These are phyloP conservation scores for Mucuna pruriens DNA, from an alignment of 306 rosid genomes.

Conservation along the genomic window DNA sequence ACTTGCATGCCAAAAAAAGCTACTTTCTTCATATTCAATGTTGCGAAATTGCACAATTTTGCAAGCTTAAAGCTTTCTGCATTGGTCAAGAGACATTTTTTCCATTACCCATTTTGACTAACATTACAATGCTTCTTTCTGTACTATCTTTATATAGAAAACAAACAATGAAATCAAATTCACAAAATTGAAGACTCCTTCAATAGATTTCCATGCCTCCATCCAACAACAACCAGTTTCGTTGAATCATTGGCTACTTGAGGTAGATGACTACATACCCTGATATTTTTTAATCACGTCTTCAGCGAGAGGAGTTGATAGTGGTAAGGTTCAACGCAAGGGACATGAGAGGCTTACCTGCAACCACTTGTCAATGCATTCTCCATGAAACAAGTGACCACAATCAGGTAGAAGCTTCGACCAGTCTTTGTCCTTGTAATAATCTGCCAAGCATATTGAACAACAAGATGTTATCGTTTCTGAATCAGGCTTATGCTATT, in stretches of 20 bases:
- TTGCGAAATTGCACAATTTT: background rate
- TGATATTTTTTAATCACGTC: background rate
- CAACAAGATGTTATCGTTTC: slow-evolving; percentile 24
- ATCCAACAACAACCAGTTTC: background rate
- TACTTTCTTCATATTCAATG: background rate
- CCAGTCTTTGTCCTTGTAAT: slow-evolving; percentile 39
- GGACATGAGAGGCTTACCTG: slow-evolving; percentile 40
- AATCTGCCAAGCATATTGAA: slow-evolving; percentile 57
- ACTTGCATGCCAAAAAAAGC: background rate
- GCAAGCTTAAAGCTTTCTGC: background rate
- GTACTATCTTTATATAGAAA: background rate
- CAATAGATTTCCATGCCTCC: background rate
- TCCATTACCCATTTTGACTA: background rate
- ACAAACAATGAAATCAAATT: background rate
- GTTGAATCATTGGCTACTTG: background rate
- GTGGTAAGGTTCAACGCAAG: slow-evolving; percentile 41
- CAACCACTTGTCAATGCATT: slow-evolving; percentile 46
- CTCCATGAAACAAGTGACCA: slow-evolving; percentile 41
- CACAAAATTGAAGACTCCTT: background rate
- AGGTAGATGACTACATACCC: background rate
- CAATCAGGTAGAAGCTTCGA: slow-evolving; percentile 46
- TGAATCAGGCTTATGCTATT: slow-evolving; percentile 14
- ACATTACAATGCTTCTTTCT: background rate
- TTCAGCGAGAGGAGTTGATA: slow-evolving; percentile 34
- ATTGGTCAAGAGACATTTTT: too few species aligned